Evolutionary conservation across 345 rosid genomes (phyloP).

Genomic region (Garcia nutans): DNA sequence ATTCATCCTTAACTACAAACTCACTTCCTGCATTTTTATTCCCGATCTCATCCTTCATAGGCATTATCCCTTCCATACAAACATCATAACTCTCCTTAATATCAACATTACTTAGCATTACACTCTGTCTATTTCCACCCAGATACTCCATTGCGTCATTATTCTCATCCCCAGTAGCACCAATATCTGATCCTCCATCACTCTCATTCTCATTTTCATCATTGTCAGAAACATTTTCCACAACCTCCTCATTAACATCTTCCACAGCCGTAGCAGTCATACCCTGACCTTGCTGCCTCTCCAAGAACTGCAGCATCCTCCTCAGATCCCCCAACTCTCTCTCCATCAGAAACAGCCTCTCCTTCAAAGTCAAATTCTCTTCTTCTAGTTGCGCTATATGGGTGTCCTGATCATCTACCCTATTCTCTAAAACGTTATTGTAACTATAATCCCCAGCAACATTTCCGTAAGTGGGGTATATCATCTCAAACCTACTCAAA

Average conservation of each 20-base stretch:
- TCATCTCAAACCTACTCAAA: constrained; percentile 96
- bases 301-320: constrained; percentile 80
- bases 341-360: constrained; percentile 89
- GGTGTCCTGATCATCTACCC: constrained; percentile 93
- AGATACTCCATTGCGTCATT: constrained; percentile 17
- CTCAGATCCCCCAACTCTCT: constrained; percentile 82
- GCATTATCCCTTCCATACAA: constrained; percentile 38
- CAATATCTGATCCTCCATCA: constrained; percentile 60
- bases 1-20: too few relatives aligned
- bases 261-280: constrained; percentile 21
- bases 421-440: constrained; percentile 76
- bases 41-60: constrained; percentile 22
- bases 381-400: constrained; percentile 92
- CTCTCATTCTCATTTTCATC: constrained; percentile 61
- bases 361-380: constrained; percentile 87
- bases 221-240: constrained; percentile 35
- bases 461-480: constrained; percentile 65
- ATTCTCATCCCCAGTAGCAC: constrained; percentile 23
- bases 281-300: constrained; percentile 53
- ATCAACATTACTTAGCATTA: constrained; percentile 22
- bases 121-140: constrained; percentile 9
- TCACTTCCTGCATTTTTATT: constrained; percentile 1
- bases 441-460: constrained; percentile 35
- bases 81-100: constrained; percentile 29
- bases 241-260: constrained; percentile 47